Base-by-base conservation (phyloP, 805 yeast genomes). In the Maudiozyma pseudohumilis region DNA sequence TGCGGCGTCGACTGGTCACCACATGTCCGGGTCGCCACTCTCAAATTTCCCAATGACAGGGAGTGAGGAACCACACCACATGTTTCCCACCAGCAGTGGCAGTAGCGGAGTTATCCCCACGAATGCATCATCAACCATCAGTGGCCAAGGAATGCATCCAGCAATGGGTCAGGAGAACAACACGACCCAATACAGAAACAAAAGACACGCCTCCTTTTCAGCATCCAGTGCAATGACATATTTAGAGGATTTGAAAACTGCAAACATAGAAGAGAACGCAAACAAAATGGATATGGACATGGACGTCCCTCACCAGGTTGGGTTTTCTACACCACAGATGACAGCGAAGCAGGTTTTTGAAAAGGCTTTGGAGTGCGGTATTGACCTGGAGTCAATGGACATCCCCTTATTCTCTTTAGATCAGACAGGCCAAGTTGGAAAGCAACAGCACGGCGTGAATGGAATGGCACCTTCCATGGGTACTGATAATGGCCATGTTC, bases 281-380 rank as follows among this genome's bases (percentile, higher is more conserved):
- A 13, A 13, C 18, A 13, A 28, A 13, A 28, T n/a, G 10, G 47
- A 47, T 26, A 35, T 37, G n/a, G 33, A 39, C 20, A 40, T 32
- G 19, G 52, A 47, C 20, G 41, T 53, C 2, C 87, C 88, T 2
- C 70, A 69, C 31, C 86, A 81, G 49, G 87, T 81, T 19, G 83
- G 79, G 2, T 84, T 82, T 53, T 75, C 94, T 1, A 81, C 94
- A 1, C 95, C 95, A 3, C 94, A 85, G 55, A 50, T 76, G 32
- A 50, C 66, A 10, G 77, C 80, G 1, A 61, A 63, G 15, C 74
- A 72, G 25, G 45, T 68, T 17, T 56, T 60, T 37, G 60, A 62
- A 44, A 55, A 51, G 24, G 56, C 52, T 9, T 37, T 46, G 16
- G 54, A 49, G 35, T 47, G 55, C 12, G 59, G 59, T 21, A 46